Conservation (phyloP, 2,329 filamentous ascomycete species). For the Lasiodiplodia sp. region DNA sequence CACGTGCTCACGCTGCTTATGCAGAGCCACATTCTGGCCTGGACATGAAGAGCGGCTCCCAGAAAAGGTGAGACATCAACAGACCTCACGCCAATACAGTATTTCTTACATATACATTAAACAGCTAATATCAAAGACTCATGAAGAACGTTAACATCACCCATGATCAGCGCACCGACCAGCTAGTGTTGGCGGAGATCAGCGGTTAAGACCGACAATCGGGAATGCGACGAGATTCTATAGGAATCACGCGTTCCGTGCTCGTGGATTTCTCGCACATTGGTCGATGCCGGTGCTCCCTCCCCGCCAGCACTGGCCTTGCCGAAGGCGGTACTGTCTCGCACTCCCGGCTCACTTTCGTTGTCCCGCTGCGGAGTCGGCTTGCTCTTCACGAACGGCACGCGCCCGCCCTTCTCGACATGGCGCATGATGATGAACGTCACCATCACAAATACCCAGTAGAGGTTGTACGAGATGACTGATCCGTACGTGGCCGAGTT, state of each 20-base stretch:
- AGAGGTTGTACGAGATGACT: conserved; percentile 85
- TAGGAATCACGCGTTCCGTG: conserved; percentile 6
- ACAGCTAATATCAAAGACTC: neutral
- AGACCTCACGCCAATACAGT: neutral
- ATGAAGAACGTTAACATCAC: neutral
- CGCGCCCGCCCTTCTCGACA: conserved; percentile 65
- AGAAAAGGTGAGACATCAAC: neutral
- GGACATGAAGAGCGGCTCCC: neutral
- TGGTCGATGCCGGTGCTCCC: conserved; percentile 4
- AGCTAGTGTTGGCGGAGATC: conserved; percentile 17
- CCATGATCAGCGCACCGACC: neutral
- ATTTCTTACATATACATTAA: neutral
- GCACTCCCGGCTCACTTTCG: conserved; percentile 16
- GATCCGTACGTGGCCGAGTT: conserved; percentile 90
- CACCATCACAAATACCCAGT: conserved; percentile 78
- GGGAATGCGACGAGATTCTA: conserved; percentile 20
- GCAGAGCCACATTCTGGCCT: neutral
- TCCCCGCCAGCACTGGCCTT: neutral
- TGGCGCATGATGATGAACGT: conserved; percentile 71
- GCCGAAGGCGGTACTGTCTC: neutral
- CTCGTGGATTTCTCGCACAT: conserved; percentile 21
- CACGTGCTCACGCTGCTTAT: neutral
- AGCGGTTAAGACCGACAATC: conserved; percentile 10
- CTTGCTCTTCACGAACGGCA: conserved; percentile 47
- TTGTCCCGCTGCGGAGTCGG: neutral